phyloP scores from a whole-genome alignment of 495 filamentous ascomycete species.

The Penicillium steckii region DNA sequence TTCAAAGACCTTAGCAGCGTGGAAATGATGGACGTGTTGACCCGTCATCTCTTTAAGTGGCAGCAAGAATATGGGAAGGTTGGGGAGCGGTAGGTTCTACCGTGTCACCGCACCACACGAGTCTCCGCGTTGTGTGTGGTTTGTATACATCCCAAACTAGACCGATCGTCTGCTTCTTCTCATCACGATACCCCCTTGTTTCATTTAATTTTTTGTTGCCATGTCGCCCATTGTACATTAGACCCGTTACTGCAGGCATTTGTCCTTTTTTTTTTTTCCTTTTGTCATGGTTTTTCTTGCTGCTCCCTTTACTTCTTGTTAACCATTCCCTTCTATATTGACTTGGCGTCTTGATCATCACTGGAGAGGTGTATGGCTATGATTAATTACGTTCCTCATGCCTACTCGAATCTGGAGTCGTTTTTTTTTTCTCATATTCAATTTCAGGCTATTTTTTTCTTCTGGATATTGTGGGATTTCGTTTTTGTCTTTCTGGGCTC shows the following conservation, averaged over 20 bases:
- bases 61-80: constrained; percentile 62
- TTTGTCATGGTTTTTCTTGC: constrained; percentile 2
- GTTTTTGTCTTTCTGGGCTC: background rate
- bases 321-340: constrained; percentile 14
- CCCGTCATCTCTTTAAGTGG: constrained; percentile 74
- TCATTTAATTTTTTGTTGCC: constrained; percentile 14
- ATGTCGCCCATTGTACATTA: constrained; percentile 25
- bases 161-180: constrained; percentile 16
- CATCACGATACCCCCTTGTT: constrained; percentile 29
- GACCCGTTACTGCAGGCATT: constrained; percentile 14
- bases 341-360: constrained; percentile 20
- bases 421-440: constrained; percentile 3
- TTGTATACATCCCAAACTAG: background rate
- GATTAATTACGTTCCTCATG: constrained; percentile 7
- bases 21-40: constrained; percentile 82
- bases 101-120: constrained; percentile 12
- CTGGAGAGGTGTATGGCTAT: constrained; percentile 10
- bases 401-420: background rate
- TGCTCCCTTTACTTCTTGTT: constrained; percentile 4
- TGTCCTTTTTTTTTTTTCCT: background rate
- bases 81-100: constrained; percentile 43
- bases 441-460: background rate
- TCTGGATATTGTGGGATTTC: background rate
- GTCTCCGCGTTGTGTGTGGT: constrained; percentile 8
- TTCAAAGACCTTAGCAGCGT: constrained; percentile 69